Percentiles rank a stretch among this genome's conserved stretches.
These are phyloP conservation scores for Rhododendron vialii DNA, from an alignment of 148 eudicot species.

Conservation along the genomic window DNA sequence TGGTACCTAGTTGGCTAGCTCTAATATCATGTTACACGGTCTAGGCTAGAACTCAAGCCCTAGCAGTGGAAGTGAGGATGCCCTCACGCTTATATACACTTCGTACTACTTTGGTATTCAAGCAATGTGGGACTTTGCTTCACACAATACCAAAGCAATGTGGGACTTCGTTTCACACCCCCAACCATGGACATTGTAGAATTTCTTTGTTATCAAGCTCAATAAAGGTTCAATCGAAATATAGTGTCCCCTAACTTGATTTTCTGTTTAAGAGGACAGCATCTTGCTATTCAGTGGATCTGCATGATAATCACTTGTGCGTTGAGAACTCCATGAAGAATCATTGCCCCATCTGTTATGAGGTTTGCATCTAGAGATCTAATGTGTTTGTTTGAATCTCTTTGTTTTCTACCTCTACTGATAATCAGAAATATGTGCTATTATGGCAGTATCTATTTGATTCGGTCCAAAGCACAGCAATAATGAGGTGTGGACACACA, in stretches of 20 bases:
- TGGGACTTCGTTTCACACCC: too few species aligned
- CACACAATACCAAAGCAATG: too few species aligned
- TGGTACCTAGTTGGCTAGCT: too few species aligned
- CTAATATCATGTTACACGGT: too few species aligned
- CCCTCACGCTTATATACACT: too few species aligned
- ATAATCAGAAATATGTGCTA: conserved; percentile 1
- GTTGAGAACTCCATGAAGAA: conserved; percentile 86
- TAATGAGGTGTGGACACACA: conserved; percentile 82
- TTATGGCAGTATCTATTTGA: conserved; percentile 78
- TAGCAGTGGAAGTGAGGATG: too few species aligned
- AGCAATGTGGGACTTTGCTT: too few species aligned
- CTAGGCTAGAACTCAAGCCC: too few species aligned
- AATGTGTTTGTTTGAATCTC: background rate
- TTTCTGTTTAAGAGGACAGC: conserved; percentile 32
- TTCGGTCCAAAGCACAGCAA: conserved; percentile 49
- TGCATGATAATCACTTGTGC: conserved; percentile 74
- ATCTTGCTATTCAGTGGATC: conserved; percentile 58
- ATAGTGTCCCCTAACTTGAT: background rate
- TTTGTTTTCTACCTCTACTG: background rate
- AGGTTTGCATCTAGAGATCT: conserved; percentile 40
- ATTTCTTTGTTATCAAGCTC: background rate
- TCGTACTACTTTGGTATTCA: too few species aligned
- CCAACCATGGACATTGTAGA: background rate
- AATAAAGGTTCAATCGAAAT: background rate
- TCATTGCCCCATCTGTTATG: conserved; percentile 90